These are phyloP conservation scores for Claviceps citrina DNA, from an alignment of 2,329 filamentous ascomycete genomes.

Conservation along the genomic window DNA sequence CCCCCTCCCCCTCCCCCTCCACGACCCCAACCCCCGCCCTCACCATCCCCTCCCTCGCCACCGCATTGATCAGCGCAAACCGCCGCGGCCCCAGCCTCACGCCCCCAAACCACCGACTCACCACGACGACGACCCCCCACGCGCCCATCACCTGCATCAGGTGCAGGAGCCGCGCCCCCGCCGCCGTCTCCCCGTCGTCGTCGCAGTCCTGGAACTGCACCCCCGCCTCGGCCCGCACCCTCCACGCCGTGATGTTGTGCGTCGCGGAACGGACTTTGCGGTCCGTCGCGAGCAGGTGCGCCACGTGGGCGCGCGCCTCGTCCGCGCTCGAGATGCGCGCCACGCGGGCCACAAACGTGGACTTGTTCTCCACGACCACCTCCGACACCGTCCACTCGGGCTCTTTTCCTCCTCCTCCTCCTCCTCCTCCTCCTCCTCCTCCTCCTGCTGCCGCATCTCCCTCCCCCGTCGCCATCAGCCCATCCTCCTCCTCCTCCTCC, in stretches of 20 bases:
- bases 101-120: slow-evolving; percentile 90
- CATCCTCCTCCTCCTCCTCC: neutral
- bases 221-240: slow-evolving; percentile 42
- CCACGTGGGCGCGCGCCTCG: slow-evolving; percentile 56
- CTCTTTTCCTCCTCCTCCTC: slow-evolving; percentile 25
- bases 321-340: slow-evolving; percentile 44
- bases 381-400: slow-evolving; percentile 61
- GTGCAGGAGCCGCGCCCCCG: slow-evolving; percentile 70
- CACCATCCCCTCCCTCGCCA: slow-evolving; percentile 70
- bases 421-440: neutral
- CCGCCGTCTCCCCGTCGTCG: slow-evolving; percentile 90
- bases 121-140: slow-evolving; percentile 85
- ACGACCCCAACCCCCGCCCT: slow-evolving; percentile 48
- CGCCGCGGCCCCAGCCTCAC: slow-evolving; percentile 75
- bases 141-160: slow-evolving; percentile 90
- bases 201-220: slow-evolving; percentile 70
- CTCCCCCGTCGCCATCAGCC: slow-evolving; percentile 32
- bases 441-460: slow-evolving; percentile 8
- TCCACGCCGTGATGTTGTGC: slow-evolving; percentile 92
- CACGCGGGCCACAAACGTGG: slow-evolving; percentile 69
- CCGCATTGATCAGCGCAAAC: slow-evolving; percentile 80
- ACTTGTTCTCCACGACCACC: slow-evolving; percentile 65
- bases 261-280: slow-evolving; percentile 74
- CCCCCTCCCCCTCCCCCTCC: neutral
- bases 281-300: slow-evolving; percentile 65